Base-by-base conservation (phyloP, 768 basidiomycete genomes). In the Dioszegia aurantiaca region DNA sequence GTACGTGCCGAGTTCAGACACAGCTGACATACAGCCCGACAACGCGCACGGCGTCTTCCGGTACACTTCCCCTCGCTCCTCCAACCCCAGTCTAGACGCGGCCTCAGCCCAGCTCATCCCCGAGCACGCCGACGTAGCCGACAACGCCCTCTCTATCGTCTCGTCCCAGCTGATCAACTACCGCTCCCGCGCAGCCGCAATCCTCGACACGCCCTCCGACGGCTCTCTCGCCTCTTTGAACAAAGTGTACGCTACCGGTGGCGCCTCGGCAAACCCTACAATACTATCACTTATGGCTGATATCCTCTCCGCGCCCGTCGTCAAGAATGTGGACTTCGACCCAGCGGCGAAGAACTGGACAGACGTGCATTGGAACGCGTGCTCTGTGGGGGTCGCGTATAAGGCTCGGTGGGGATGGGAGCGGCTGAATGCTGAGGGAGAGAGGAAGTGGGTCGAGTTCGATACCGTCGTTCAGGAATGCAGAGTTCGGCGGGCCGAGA, bases 141-240 rank as follows among this genome's bases (percentile, higher is more conserved):
- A 64, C 64, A 10, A 74, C 16, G 79, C 82, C 1, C 86, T 89
- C 68, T 83, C 88, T 17, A 84, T 92, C 59, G 78, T 92, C 58
- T 88, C 90, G 73, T 88, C 88, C 0, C 90, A 92, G 70, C 83
- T 93, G 67, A 79, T 92, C 55, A 88, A 87, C 21, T 89, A 91
- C 77, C 81, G 83, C 48, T 84, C 85, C 17, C 83, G 89, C 43
- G 83, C 90, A 28, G 79, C 80, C 3, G 83, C 82, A 8, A 87
- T 90, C 66, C 59, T 67, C 27, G 19, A 43, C 27, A 46, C 60
- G 0, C 58, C 62, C 16, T 24, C 58, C 30, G 46, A 37, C 24
- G 60, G 62, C 4, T 51, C 62, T 11, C 47, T 63, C 0, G 62
- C 61, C 14, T 24, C 46, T 2, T 78, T 89, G 42, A 83, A 82